Conservation (phyloP, 768 basidiomycete species). For the Tubosaeta sp. region DNA sequence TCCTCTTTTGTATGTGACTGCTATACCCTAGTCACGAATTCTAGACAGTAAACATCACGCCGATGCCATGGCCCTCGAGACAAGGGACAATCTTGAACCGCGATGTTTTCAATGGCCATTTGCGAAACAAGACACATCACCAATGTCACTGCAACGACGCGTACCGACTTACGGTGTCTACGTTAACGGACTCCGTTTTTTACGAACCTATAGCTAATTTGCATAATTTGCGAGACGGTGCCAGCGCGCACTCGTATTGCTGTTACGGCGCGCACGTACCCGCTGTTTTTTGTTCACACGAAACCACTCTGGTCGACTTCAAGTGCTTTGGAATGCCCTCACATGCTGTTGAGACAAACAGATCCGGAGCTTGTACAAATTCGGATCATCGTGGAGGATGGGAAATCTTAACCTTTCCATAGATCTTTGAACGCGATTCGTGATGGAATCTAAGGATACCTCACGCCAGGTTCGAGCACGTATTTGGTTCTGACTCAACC, state of each 20-base stretch:
- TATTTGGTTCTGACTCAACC: conserved; percentile 10
- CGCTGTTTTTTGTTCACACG: background rate
- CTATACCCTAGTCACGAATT: background rate
- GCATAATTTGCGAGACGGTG: background rate
- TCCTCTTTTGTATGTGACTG: no score
- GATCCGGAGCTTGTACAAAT: background rate
- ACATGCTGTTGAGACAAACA: background rate
- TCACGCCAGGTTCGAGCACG: background rate
- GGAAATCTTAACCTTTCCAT: background rate
- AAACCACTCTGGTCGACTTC: background rate
- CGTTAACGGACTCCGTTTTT: background rate
- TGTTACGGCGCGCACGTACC: background rate
- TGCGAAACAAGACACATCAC: background rate
- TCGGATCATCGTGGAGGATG: background rate
- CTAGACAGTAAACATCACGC: background rate
- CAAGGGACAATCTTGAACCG: background rate
- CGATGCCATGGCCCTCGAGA: background rate
- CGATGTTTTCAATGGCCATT: background rate
- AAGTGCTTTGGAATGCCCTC: background rate
- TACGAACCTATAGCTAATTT: background rate
- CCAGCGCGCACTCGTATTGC: background rate
- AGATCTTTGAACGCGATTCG: background rate
- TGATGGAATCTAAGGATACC: background rate
- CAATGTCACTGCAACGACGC: background rate
- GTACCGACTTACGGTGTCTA: background rate